Base-by-base conservation (phyloP, 116 monocot genomes). In the Cymodocea nodosa region DNA sequence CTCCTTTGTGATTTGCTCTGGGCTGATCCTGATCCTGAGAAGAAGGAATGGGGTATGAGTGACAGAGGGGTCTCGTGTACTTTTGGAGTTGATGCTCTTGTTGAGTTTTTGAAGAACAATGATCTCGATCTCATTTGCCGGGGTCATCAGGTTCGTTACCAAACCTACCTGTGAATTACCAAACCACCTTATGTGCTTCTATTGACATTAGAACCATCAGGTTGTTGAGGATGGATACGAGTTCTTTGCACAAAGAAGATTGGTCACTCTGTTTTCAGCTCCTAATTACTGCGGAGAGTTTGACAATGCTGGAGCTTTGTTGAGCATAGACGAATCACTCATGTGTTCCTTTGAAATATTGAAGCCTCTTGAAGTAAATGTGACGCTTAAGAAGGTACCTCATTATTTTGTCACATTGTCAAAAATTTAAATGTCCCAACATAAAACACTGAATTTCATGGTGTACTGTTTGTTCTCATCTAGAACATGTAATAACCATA, bases 181-280 rank as follows among this genome's bases (percentile, higher is more conserved):
- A 7, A 23, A 11, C 57, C 12, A 25, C 24, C 7, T 12, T 57
- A 12, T 57, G 12, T 57, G 24, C 57, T 44, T 23, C 57, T 57
- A 57, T 23, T 15, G 24, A 24, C 57, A 22, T 57, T 14, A 5
- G 11, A 57, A 57, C 11, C 24, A 13, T 9, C 71, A 71, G 71
- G 71, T 71, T 50, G 72, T 72, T 35, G 72, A 72, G 56, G 72
- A 72, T 24, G 72, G 64, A 22, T 72, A 72, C 14, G 72, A 72
- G 56, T 72, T 72, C 72, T 72, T 72, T 24, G 72, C 40, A 2
- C 35, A 64, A 11, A 53, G 72, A 55, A 72, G 54, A 56, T 40
- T 72, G 55, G 72, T 72, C 22, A 64, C 72, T 30, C 50, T 71
- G 51, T 71, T 71, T 54, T 71, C 71, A 0, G 71, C 71, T 51